Evolutionary conservation across 2,329 filamentous ascomycete genomes (phyloP), one percentile per base, ranked within the genome.

Genomic region (Dothideomycetidae sp.): DNA sequence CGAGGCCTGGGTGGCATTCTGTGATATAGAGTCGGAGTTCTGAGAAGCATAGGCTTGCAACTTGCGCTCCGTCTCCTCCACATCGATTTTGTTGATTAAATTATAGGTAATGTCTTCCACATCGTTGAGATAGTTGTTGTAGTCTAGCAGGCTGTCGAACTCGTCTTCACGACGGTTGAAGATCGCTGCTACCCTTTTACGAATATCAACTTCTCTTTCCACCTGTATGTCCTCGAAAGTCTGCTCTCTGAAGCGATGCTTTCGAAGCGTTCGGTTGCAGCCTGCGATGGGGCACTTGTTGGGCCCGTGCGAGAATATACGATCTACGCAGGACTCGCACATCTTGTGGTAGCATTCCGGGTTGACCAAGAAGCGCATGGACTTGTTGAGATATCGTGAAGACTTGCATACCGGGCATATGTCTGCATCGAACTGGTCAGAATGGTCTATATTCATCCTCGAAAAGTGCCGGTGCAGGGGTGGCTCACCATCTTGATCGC

Each of bases 331-430:
- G 40, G 82, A 86, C 57, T 84, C 80, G 67, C 90, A 98, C 83
- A 98, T 96, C 49, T 84, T 84, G 68, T 98, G 90, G 67, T 98
- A 98, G 71, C 90, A 98, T 67, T 93, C 85, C 5, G 88, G 84
- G 58, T 96, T 94, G 64, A 98, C 86, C 50, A 90, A 80, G 63
- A 98, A 96, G 46, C 79, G 73, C 73, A 98, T 86, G 63, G 85
- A 79, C 43, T 77, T 78, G 66, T 94, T 94, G 52, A 96, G 79
- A 66, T 96, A 96, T 46, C 85, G 82, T 42, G 82, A 83, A 42
- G 85, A 92, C 63, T 94, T 94, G 79, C 90, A 98, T 49, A 96
- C 83, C 41, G 88, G 90, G 63, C 90, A 98, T 54, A 86, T 81
- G 61, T 94, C 85, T 64, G 46, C 19, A 12, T 31, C 28, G 29